These are phyloP conservation scores for Monosporascus ibericus DNA, from an alignment of 2,329 filamentous ascomycete genomes.

Conservation along the genomic window DNA sequence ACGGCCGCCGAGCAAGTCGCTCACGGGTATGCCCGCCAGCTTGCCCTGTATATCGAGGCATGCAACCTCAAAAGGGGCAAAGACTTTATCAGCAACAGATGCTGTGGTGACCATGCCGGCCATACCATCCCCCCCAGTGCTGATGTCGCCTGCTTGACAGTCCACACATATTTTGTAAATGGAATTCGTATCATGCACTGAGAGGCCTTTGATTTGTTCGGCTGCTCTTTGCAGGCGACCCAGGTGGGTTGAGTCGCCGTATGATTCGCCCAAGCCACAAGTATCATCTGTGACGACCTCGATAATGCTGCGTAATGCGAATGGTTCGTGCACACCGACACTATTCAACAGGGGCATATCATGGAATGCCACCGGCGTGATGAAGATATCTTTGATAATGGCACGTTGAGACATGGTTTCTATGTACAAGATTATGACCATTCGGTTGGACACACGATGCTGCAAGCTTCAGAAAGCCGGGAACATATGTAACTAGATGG, in stretches of 20 bases:
- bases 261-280: slow-evolving; percentile 35
- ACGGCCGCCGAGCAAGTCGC: slow-evolving; percentile 32
- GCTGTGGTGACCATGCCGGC: slow-evolving; percentile 35
- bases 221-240: slow-evolving; percentile 27
- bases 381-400: slow-evolving; percentile 31
- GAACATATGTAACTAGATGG: no score
- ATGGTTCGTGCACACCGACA: slow-evolving; percentile 37
- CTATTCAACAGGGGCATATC: slow-evolving; percentile 38
- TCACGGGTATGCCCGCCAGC: slow-evolving; percentile 31
- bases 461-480: no score
- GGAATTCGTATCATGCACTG: slow-evolving; percentile 24
- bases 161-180: slow-evolving; percentile 18
- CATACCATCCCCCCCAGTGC: slow-evolving; percentile 23
- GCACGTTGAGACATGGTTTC: slow-evolving; percentile 20
- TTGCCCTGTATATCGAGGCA: slow-evolving; percentile 37
- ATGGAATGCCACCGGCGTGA: slow-evolving; percentile 38
- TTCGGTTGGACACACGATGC: no score
- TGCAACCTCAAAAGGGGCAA: slow-evolving; percentile 36
- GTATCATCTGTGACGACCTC: slow-evolving; percentile 27
- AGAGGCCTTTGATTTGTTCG: slow-evolving; percentile 21
- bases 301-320: slow-evolving; percentile 35
- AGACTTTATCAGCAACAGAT: slow-evolving; percentile 34
- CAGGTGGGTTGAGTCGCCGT: slow-evolving; percentile 33
- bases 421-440: no score
- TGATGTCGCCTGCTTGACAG: slow-evolving; percentile 12